phyloP scores from a whole-genome alignment of 495 filamentous ascomycete species.

The Cenococcum geophilum region DNA sequence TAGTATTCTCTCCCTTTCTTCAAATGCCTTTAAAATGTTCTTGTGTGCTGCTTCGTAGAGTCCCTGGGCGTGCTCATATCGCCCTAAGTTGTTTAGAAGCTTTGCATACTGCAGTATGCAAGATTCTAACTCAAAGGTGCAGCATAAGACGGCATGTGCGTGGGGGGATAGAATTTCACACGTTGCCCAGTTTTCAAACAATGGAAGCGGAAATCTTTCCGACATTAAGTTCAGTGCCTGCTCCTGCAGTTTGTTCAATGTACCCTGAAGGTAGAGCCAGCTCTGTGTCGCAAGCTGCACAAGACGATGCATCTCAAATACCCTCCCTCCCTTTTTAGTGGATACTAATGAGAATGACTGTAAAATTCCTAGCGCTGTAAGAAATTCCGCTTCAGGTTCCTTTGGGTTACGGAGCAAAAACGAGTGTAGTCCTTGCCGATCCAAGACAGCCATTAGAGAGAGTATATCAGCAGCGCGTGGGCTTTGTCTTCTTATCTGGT shows the following conservation, averaged over 20 bases:
- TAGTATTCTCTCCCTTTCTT: slow-evolving; percentile 6
- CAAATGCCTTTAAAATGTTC: slow-evolving; percentile 9
- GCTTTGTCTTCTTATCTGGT: too few species aligned
- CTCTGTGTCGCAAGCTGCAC: slow-evolving; percentile 44
- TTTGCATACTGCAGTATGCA: slow-evolving; percentile 8
- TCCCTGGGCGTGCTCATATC: slow-evolving; percentile 4
- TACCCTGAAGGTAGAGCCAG: slow-evolving; percentile 41
- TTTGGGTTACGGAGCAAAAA: slow-evolving; percentile 10
- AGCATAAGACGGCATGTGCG: slow-evolving; percentile 21
- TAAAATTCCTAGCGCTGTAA: slow-evolving; percentile 21
- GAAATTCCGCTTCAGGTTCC: slow-evolving; percentile 10
- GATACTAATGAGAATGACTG: slow-evolving; percentile 24
- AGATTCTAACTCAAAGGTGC: slow-evolving; percentile 10
- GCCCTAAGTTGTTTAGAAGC: slow-evolving; percentile 13
- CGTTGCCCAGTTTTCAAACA: slow-evolving; percentile 25
- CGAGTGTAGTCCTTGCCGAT: too few species aligned
- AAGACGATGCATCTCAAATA: slow-evolving; percentile 47
- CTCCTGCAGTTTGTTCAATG: slow-evolving; percentile 40
- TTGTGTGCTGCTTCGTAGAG: slow-evolving; percentile 10
- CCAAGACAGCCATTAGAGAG: too few species aligned
- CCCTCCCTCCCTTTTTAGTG: slow-evolving; percentile 15
- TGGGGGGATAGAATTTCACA: slow-evolving; percentile 34
- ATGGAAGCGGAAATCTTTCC: slow-evolving; percentile 37
- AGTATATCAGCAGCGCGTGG: too few species aligned
- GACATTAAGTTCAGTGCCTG: slow-evolving; percentile 37